These are phyloP conservation scores for Pseudogymnoascus sp. DNA, from an alignment of 2,329 filamentous ascomycete genomes.

Conservation along the genomic window DNA sequence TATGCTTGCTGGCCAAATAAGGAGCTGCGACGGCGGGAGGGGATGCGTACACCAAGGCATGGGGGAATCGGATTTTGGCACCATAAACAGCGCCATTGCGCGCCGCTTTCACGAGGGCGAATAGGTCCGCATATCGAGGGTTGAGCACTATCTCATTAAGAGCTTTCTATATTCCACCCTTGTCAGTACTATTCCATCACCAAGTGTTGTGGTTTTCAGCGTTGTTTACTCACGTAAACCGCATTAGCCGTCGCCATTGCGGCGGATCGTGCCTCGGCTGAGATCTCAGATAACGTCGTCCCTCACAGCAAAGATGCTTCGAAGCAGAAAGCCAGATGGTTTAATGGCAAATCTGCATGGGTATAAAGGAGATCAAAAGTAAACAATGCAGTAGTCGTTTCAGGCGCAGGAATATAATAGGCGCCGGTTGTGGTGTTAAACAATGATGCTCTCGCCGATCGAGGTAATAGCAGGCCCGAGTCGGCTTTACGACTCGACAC, in stretches of 20 bases:
- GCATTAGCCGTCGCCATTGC: conserved; percentile 2
- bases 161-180: conserved; percentile 22
- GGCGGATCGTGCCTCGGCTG: conserved; percentile 9
- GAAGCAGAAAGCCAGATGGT: not conserved
- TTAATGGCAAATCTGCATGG: not conserved
- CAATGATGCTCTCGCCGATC: not conserved
- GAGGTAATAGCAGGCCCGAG: conserved; percentile 1
- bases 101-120: conserved; percentile 82
- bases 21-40: not conserved
- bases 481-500: not conserved
- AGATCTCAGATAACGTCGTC: conserved; percentile 5
- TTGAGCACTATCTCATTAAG: conserved; percentile 74
- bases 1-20: conserved; percentile 6
- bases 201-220: not conserved
- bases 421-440: not conserved
- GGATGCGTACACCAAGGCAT: conserved; percentile 69
- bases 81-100: conserved; percentile 97
- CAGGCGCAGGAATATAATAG: not conserved
- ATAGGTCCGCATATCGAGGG: conserved; percentile 74
- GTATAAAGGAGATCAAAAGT: not conserved
- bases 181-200: conserved; percentile 12
- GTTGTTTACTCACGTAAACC: conserved; percentile 8
- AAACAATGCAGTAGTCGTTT: not conserved
- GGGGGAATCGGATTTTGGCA: conserved; percentile 94
- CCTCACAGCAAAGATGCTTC: not conserved